Evolutionary conservation across 257 asterid species (phyloP).

Genomic region (Lycium ferocissimum): DNA sequence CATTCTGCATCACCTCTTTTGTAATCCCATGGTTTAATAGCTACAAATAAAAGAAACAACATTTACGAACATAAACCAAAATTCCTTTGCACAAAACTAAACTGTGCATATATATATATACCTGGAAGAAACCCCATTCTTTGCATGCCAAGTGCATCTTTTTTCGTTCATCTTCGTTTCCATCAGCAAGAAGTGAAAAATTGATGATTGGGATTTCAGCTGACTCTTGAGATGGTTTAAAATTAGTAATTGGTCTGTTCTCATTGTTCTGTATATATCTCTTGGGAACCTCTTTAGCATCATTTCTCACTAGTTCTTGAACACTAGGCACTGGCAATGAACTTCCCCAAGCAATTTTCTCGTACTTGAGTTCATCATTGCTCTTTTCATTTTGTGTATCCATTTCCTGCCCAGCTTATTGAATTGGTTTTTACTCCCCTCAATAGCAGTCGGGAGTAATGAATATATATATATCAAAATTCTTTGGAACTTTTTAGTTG

Average conservation of each 20-base stretch:
- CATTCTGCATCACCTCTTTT: slow-evolving; percentile 37
- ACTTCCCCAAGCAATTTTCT: slow-evolving; percentile 39
- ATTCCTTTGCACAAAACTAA: not conserved
- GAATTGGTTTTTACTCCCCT: too few relatives aligned
- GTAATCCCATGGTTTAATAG: slow-evolving; percentile 51
- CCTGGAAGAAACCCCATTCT: slow-evolving; percentile 62
- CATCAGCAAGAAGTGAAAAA: slow-evolving; percentile 43
- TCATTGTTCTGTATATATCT: slow-evolving; percentile 41
- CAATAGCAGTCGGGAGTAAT: too few relatives aligned
- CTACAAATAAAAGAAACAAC: slow-evolving; percentile 30
- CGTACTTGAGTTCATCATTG: not conserved
- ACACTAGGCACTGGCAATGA: slow-evolving; percentile 57
- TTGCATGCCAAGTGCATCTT: slow-evolving; percentile 53
- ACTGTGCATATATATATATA: slow-evolving; percentile 27
- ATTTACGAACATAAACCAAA: not conserved
- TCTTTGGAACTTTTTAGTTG: too few relatives aligned
- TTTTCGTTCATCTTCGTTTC: slow-evolving; percentile 44
- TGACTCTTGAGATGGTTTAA: slow-evolving; percentile 14
- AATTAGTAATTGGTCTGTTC: slow-evolving; percentile 39
- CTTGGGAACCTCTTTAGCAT: slow-evolving; percentile 41
- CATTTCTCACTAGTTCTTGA: slow-evolving; percentile 52
- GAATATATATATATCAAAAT: too few relatives aligned
- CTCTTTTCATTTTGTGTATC: not conserved
- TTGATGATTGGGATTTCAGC: slow-evolving; percentile 49
- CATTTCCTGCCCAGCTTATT: not conserved